Percentiles rank a stretch among this genome's conserved stretches.
phyloP scores from a whole-genome alignment of 2,329 filamentous ascomycete species.

The Fusarium duplospermum region DNA sequence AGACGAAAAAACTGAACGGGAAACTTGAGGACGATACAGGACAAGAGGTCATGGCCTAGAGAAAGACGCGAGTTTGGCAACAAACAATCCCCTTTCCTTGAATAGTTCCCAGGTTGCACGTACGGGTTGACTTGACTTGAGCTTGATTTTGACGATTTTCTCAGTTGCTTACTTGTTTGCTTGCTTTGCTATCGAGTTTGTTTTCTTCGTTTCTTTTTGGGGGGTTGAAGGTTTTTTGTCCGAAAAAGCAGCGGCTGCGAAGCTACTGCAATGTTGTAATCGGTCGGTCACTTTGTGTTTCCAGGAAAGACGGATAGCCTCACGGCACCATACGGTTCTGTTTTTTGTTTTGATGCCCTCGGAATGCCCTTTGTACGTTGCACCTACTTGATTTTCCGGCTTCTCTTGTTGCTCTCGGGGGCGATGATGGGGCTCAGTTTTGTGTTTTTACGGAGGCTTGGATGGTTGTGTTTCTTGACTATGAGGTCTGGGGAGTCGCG shows the following conservation, averaged over 20 bases:
- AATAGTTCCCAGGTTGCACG: neutral
- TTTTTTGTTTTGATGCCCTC: constrained; percentile 36
- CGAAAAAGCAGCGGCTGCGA: constrained; percentile 33
- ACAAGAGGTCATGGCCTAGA: constrained; percentile 39
- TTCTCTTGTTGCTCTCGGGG: neutral
- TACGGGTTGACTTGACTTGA: neutral
- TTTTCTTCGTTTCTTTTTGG: constrained; percentile 20
- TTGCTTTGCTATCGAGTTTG: constrained; percentile 18
- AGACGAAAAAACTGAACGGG: constrained; percentile 25
- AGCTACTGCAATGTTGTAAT: constrained; percentile 39
- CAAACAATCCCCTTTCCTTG: constrained; percentile 40
- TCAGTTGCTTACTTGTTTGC: constrained; percentile 7
- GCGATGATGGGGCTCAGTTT: neutral
- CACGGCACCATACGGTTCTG: constrained; percentile 50
- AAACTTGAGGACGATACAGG: constrained; percentile 36
- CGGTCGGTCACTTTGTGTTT: constrained; percentile 44
- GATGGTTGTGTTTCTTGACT: constrained; percentile 8
- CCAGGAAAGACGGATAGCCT: constrained; percentile 54
- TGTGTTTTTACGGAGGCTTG: constrained; percentile 7
- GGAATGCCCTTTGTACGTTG: constrained; percentile 31
- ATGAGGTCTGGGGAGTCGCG: constrained; percentile 22
- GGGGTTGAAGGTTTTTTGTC: constrained; percentile 17
- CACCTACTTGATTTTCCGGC: constrained; percentile 27
- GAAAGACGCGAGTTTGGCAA: constrained; percentile 49
- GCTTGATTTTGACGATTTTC: constrained; percentile 26